Percentiles rank a stretch among this genome's conserved stretches.
Conservation (phyloP, 495 filamentous ascomycete genomes). For the Penicillium salamii region DNA sequence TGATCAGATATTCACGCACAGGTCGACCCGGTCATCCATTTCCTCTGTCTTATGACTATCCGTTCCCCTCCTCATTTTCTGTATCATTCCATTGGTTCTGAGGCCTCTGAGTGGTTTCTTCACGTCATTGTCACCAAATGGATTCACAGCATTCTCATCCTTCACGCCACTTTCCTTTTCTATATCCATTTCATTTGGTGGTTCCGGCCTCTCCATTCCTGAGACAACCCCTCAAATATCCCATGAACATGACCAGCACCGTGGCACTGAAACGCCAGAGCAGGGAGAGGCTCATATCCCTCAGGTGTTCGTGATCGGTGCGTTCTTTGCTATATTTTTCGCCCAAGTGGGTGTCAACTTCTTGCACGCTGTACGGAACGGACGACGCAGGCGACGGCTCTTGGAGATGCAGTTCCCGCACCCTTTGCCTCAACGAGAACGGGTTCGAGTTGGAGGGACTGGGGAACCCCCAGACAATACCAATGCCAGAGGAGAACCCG, state of each 20-base stretch:
- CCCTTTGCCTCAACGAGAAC: slow-evolving; percentile 18
- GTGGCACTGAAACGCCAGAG: background rate
- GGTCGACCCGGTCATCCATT: slow-evolving; percentile 33
- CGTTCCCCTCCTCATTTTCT: slow-evolving; percentile 44
- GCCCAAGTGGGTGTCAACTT: slow-evolving; percentile 34
- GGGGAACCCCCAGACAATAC: slow-evolving; percentile 1
- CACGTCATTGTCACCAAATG: slow-evolving; percentile 23
- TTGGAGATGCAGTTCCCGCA: slow-evolving; percentile 26
- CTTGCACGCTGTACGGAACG: slow-evolving; percentile 27
- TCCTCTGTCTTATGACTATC: slow-evolving; percentile 50
- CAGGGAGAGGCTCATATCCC: slow-evolving; percentile 26
- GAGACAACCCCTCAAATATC: slow-evolving; percentile 6
- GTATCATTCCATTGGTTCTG: slow-evolving; percentile 27
- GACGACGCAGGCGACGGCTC: slow-evolving; percentile 23
- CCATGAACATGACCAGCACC: background rate
- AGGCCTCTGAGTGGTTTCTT: slow-evolving; percentile 19
- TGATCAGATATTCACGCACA: slow-evolving; percentile 15
- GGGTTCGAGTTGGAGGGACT: slow-evolving; percentile 1
- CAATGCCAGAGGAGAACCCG: slow-evolving; percentile 2
- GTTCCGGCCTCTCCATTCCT: slow-evolving; percentile 11
- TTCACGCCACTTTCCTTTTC: slow-evolving; percentile 39
- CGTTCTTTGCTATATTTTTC: slow-evolving; percentile 34
- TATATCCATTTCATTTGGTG: slow-evolving; percentile 41
- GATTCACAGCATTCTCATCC: slow-evolving; percentile 32
- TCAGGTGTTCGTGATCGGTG: slow-evolving; percentile 35